A percentile compares a stretch with the other conserved stretches of the same genome.
Evolutionary conservation across 371 early-diverging fungal species (phyloP).

Genomic region (Mortierella sp.): DNA sequence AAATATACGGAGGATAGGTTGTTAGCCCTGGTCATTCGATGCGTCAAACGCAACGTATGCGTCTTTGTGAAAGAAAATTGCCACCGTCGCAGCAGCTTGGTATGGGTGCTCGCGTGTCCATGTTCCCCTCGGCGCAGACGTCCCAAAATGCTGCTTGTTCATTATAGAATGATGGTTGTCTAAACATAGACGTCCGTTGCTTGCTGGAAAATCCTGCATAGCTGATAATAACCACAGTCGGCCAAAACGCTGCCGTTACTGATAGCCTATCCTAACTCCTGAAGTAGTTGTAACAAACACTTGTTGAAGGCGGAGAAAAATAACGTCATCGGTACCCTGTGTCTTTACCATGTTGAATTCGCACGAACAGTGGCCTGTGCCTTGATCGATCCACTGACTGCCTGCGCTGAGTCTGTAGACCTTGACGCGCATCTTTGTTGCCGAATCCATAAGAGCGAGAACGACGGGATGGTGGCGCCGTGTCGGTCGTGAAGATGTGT

Average conservation of each 20-base stretch:
- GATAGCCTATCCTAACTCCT: background rate
- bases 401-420: conserved; percentile 80
- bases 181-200: conserved; percentile 1
- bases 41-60: background rate
- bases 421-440: conserved; percentile 76
- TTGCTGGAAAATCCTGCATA: background rate
- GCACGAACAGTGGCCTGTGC: conserved; percentile 81
- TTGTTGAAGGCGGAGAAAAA: background rate
- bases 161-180: background rate
- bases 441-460: conserved; percentile 37
- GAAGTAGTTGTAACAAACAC: background rate
- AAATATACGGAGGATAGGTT: background rate
- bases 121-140: background rate
- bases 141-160: background rate
- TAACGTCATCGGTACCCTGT: background rate
- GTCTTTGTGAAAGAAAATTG: background rate
- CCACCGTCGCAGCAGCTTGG: background rate
- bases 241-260: background rate
- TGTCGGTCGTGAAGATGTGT: conserved; percentile 3
- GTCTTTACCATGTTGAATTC: conserved; percentile 66
- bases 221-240: background rate
- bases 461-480: conserved; percentile 16
- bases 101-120: conserved; percentile 7
- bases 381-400: conserved; percentile 84
- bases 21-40: background rate